Conservation (phyloP, 805 yeast species). For the Tetrapisispora arboricola region DNA sequence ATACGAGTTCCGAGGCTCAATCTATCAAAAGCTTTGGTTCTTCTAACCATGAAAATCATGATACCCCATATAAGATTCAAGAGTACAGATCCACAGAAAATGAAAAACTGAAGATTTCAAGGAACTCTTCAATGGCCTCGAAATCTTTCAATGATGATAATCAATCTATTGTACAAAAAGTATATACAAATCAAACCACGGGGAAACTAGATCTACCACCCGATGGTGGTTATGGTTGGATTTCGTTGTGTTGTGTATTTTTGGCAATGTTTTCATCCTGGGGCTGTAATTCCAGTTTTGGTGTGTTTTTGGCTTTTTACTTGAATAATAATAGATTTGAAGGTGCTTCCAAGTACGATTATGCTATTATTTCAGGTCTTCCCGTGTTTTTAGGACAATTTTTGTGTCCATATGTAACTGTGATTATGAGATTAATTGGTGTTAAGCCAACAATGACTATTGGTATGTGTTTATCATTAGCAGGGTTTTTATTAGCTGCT, state of each 20-base stretch:
- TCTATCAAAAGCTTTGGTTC: not conserved
- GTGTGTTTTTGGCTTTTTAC: conserved; percentile 52
- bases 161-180: conserved; percentile 8
- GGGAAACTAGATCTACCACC: conserved; percentile 35
- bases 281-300: conserved; percentile 63
- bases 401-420: conserved; percentile 46
- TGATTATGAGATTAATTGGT: conserved; percentile 42
- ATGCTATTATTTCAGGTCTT: conserved; percentile 59
- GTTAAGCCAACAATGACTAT: conserved; percentile 36
- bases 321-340: conserved; percentile 39
- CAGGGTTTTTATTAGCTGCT: conserved; percentile 50
- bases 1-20: not conserved
- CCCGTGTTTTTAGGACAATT: conserved; percentile 47
- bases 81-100: not conserved
- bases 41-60: not conserved
- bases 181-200: conserved; percentile 29
- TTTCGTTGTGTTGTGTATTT: conserved; percentile 41
- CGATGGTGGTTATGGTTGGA: conserved; percentile 67
- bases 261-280: conserved; percentile 51
- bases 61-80: not conserved
- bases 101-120: not conserved
- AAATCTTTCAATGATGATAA: conserved; percentile 3
- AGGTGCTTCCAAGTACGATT: conserved; percentile 49
- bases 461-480: conserved; percentile 44
- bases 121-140: conserved; percentile 1